These are phyloP conservation scores for Clathrospora elynae DNA, from an alignment of 2,329 filamentous ascomycete genomes.

Conservation along the genomic window DNA sequence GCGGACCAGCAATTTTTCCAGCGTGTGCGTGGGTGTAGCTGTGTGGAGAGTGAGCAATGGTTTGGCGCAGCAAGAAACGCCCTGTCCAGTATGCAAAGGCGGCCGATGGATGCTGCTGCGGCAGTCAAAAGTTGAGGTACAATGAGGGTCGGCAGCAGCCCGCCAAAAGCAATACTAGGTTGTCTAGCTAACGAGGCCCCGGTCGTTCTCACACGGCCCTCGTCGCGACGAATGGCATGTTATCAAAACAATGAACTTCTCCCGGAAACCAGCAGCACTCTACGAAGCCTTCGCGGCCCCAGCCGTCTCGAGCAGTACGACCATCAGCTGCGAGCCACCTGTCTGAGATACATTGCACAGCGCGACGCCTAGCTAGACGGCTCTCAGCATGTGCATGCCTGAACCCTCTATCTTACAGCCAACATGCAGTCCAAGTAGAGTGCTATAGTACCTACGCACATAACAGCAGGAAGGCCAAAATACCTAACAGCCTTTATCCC, in stretches of 20 bases:
- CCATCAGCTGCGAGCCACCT: conserved; percentile 9
- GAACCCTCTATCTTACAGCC: conserved; percentile 11
- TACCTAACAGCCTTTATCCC: conserved; percentile 3
- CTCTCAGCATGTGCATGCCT: conserved; percentile 15
- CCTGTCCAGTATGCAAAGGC: conserved; percentile 9
- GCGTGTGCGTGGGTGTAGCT: neutral
- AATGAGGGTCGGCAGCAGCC: conserved; percentile 21
- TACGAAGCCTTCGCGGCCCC: neutral
- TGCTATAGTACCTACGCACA: conserved; percentile 11
- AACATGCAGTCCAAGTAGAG: conserved; percentile 1
- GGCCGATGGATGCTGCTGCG: conserved; percentile 7
- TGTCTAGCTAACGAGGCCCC: conserved; percentile 21
- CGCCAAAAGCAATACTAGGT: conserved; percentile 25
- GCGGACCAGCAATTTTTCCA: conserved; percentile 9
- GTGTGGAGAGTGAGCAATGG: conserved; percentile 3
- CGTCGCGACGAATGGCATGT: conserved; percentile 14
- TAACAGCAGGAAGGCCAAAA: conserved; percentile 14
- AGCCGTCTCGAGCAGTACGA: conserved; percentile 6
- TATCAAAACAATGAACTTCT: conserved; percentile 25
- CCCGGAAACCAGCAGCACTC: conserved; percentile 21
- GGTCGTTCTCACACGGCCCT: conserved; percentile 13
- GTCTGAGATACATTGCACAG: conserved; percentile 6
- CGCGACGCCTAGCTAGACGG: no score
- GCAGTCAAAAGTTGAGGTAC: conserved; percentile 14
- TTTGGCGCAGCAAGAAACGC: conserved; percentile 11